A percentile compares a stretch with the other conserved stretches of the same genome.
phyloP scores from a whole-genome alignment of 345 rosid genomes.

The Linum lewisii region DNA sequence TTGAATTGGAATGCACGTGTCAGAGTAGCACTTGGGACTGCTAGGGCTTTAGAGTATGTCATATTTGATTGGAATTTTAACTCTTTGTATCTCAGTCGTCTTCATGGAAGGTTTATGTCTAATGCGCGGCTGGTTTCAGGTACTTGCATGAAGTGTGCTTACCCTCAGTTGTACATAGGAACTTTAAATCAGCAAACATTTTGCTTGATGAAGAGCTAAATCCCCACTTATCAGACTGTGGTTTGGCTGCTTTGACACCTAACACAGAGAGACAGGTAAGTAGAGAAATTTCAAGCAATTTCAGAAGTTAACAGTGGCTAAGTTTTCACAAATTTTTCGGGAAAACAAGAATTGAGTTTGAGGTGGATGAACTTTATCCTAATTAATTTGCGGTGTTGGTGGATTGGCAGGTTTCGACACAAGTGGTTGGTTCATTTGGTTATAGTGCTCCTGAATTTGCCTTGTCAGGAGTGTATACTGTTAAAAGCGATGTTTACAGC shows the following conservation, averaged over 20 bases:
- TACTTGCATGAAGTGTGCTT: slow-evolving; percentile 97
- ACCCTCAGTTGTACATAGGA: slow-evolving; percentile 95
- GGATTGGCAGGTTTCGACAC: slow-evolving; percentile 67
- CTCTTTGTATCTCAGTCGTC: slow-evolving; percentile 1
- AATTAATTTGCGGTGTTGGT: not conserved
- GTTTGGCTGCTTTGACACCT: slow-evolving; percentile 89
- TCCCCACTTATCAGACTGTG: slow-evolving; percentile 91
- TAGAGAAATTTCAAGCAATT: not conserved
- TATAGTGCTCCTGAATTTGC: slow-evolving; percentile 99
- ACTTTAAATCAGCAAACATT: slow-evolving; percentile 95
- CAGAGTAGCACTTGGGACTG: slow-evolving; percentile 93
- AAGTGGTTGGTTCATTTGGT: slow-evolving; percentile 95
- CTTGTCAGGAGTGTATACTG: slow-evolving; percentile 87
- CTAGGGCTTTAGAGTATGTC: slow-evolving; percentile 96
- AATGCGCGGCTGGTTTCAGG: slow-evolving; percentile 31
- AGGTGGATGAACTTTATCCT: too few species aligned
- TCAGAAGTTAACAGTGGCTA: not conserved
- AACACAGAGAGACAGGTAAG: slow-evolving; percentile 90
- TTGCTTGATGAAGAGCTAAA: slow-evolving; percentile 92
- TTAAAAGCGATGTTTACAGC: slow-evolving; percentile 95
- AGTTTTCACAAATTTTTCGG: not conserved
- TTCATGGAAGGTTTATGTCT: not conserved
- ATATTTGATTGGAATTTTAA: slow-evolving; percentile 9
- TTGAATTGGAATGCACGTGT: slow-evolving; percentile 96
- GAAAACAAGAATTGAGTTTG: too few species aligned